These are phyloP conservation scores for Eucalyptus lansdowneana DNA, from an alignment of 345 rosid species.

Conservation along the genomic window DNA sequence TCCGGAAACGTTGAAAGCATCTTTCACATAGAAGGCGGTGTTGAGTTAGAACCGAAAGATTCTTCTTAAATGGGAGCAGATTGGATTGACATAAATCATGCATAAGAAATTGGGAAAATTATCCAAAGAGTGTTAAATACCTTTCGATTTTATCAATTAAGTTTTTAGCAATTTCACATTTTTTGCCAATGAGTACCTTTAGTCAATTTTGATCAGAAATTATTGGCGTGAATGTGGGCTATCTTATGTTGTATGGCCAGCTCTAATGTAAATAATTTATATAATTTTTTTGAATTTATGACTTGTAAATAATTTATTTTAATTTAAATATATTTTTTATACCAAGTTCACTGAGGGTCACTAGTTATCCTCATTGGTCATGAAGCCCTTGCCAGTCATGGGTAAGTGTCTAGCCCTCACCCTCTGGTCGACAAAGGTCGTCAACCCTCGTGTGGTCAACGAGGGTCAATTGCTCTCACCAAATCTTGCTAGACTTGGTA, in stretches of 20 bases:
- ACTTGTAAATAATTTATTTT: too few species aligned
- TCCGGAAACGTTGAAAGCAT: background rate
- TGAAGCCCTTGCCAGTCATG: background rate
- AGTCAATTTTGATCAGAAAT: fast-evolving
- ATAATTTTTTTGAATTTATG: too few species aligned
- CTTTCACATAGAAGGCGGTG: background rate
- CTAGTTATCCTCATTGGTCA: background rate
- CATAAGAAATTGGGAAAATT: background rate
- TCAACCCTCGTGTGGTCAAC: too few species aligned
- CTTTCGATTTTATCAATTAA: too few species aligned
- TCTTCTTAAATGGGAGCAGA: background rate
- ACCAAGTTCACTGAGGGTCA: too few species aligned
- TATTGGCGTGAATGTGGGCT: fast-evolving
- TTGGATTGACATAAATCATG: background rate
- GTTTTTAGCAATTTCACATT: too few species aligned
- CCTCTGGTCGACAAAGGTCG: too few species aligned
- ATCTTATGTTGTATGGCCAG: fast-evolving
- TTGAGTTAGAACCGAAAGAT: background rate
- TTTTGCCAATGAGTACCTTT: background rate
- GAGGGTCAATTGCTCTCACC: too few species aligned
- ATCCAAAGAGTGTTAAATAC: background rate
- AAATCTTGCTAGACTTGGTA: background rate
- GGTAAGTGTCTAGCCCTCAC: too few species aligned
- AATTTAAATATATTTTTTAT: too few species aligned
- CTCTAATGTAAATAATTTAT: too few species aligned